Base-by-base conservation (phyloP, 495 filamentous ascomycete species). In the Tuber umbilicatum region DNA sequence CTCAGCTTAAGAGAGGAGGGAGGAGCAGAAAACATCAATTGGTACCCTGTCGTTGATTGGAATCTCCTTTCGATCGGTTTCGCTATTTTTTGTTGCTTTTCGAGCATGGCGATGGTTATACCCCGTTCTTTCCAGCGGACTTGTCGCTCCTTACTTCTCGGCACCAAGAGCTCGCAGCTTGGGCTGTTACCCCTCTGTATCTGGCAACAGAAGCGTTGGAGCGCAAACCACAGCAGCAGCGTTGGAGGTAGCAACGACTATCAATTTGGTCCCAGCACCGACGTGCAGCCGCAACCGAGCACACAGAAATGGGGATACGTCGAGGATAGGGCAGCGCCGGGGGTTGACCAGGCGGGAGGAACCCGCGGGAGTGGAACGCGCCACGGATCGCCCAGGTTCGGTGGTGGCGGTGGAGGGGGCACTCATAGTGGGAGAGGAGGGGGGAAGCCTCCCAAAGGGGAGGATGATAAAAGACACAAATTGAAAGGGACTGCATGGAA, bases 401-500 rank as follows among this genome's bases (percentile, higher is more conserved):
- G 21, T 1, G 40, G n/a, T 3, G 27, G 67, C 39, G 35, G 64
- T 31, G 35, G 40, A n/a, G 70, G 41, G 12, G 75, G 55, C 19
- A n/a, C n/a, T n/a, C n/a, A n/a, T n/a, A 72, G n/a, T 21, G 64
- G 73, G 6, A 40, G 75, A 27, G 72, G 47, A 23, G 47, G 70
- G 23, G 31, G 27, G 6, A 70, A 70, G 7, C 47, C 72, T 60
- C 70, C 73, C 12, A 41, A 39, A 39, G 70, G 47, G 27, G 70
- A 69, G 40, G 42, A 70, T n/a, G 5, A 45, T 37, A 67, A 43
- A 27, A 75, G 75, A 23, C 39, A 79, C 38, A 60, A 72, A 19
- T 87, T 84, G 84, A 83, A 81, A 64, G 83, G 85, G 23, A 90
- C 89, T 5, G 81, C 86, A n/a, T 87, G 88, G 76, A 97, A 93